phyloP scores from a whole-genome alignment of 192 early-diverging fungal genomes.

The Coemansia sp. region DNA sequence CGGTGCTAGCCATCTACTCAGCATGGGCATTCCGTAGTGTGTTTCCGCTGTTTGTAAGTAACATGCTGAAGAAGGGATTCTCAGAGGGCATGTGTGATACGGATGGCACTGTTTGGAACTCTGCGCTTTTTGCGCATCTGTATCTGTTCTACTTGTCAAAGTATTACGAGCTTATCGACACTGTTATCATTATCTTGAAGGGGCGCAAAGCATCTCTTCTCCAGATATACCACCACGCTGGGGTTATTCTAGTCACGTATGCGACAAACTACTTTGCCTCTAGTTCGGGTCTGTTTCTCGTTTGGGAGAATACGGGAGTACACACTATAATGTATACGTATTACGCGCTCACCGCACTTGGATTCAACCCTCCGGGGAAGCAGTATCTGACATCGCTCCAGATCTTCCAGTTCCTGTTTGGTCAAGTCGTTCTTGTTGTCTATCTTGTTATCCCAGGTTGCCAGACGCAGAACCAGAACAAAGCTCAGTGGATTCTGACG shows the following conservation, averaged over 20 bases:
- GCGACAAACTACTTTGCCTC: conserved; percentile 67
- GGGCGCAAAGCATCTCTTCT: conserved; percentile 68
- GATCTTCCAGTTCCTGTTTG: conserved; percentile 82
- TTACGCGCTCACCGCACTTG: conserved; percentile 72
- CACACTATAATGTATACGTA: conserved; percentile 87
- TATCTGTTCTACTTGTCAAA: conserved; percentile 86
- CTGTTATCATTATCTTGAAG: conserved; percentile 77
- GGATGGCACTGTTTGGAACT: conserved; percentile 66
- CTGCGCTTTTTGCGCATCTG: conserved; percentile 68
- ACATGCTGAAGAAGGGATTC: conserved; percentile 55
- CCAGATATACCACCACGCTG: conserved; percentile 86
- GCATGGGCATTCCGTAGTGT: conserved; percentile 68
- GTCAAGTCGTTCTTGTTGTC: conserved; percentile 59
- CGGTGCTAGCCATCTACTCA: conserved; percentile 69
- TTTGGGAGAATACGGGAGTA: conserved; percentile 75
- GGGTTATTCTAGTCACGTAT: conserved; percentile 83
- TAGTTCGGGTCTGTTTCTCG: conserved; percentile 73
- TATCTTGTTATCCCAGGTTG: conserved; percentile 66
- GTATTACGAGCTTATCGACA: conserved; percentile 83
- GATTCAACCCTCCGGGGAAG: conserved; percentile 75
- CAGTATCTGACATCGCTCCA: conserved; percentile 79
- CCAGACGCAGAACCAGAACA: conserved; percentile 48
- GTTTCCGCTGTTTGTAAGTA: conserved; percentile 58
- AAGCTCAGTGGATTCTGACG: conserved; percentile 60
- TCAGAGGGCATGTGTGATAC: conserved; percentile 67